These are phyloP conservation scores for Stygiomarasmius scandens DNA, from an alignment of 1,284 basidiomycete species.

Conservation along the genomic window DNA sequence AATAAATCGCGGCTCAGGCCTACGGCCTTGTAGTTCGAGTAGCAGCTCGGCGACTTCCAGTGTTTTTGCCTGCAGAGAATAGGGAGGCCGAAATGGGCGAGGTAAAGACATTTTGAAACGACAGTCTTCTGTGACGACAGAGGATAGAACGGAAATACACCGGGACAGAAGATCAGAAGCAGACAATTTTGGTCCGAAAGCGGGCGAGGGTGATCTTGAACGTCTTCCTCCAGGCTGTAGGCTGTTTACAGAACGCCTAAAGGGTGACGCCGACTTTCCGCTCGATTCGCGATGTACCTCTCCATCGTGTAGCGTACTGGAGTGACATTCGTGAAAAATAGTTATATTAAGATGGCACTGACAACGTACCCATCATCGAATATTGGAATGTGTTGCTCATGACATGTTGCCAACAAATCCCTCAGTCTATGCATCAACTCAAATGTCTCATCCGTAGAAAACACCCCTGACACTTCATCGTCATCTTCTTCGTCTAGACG, in stretches of 20 bases:
- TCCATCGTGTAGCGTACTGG: slow-evolving; percentile 18
- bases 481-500: slow-evolving; percentile 52
- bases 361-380: slow-evolving; percentile 48
- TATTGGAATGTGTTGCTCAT: slow-evolving; percentile 61
- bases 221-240: slow-evolving; percentile 38
- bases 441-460: slow-evolving; percentile 63
- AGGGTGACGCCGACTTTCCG: slow-evolving; percentile 40
- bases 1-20: slow-evolving; percentile 51
- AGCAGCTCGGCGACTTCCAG: slow-evolving; percentile 68
- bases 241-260: slow-evolving; percentile 47
- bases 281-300: slow-evolving; percentile 23
- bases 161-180: slow-evolving; percentile 56
- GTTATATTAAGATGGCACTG: neutral
- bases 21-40: slow-evolving; percentile 46
- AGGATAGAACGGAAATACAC: slow-evolving; percentile 64
- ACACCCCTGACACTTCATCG: slow-evolving; percentile 41
- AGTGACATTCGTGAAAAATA: slow-evolving; percentile 4
- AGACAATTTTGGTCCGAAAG: slow-evolving; percentile 24
- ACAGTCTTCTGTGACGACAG: slow-evolving; percentile 69
- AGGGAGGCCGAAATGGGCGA: slow-evolving; percentile 62
- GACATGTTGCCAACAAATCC: slow-evolving; percentile 59
- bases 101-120: slow-evolving; percentile 59
- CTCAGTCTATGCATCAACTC: slow-evolving; percentile 63
- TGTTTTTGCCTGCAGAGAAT: slow-evolving; percentile 63
- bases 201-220: slow-evolving; percentile 56